Conservation (phyloP, 176 grass and related monocot species). For the Aechmea fasciata region DNA sequence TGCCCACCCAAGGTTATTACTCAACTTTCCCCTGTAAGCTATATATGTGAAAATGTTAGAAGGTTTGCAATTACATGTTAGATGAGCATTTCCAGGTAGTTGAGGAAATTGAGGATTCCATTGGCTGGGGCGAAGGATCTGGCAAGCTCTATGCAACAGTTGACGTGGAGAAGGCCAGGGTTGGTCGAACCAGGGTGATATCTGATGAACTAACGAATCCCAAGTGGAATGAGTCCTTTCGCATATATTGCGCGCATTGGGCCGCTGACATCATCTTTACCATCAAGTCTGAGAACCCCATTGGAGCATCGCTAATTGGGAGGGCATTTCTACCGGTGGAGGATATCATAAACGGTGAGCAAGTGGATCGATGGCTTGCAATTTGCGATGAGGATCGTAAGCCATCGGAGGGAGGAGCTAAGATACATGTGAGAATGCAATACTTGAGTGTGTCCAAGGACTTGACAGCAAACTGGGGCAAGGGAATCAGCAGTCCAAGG, state of each 20-base stretch:
- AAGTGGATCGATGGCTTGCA: conserved; percentile 41
- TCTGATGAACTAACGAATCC: conserved; percentile 10
- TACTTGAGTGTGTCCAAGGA: conserved; percentile 42
- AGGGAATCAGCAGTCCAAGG: conserved; percentile 14
- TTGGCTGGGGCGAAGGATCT: conserved; percentile 1
- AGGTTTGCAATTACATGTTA: neutral
- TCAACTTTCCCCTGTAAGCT: neutral
- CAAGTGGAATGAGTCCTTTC: conserved; percentile 60
- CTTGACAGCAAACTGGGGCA: conserved; percentile 26
- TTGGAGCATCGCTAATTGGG: conserved; percentile 60
- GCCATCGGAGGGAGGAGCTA: conserved; percentile 32
- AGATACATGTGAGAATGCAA: conserved; percentile 48
- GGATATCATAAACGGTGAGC: neutral
- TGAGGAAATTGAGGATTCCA: conserved; percentile 22
- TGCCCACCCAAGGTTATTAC: conserved; percentile 46
- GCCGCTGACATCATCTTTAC: conserved; percentile 68
- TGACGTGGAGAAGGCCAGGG: conserved; percentile 80
- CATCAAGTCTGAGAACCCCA: conserved; percentile 45
- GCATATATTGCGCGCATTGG: conserved; percentile 76
- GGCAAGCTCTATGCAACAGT: conserved; percentile 69
- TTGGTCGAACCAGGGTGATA: conserved; percentile 42
- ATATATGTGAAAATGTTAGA: neutral
- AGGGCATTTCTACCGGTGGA: conserved; percentile 55
- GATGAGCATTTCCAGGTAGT: neutral
- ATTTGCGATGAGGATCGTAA: conserved; percentile 36